Base-by-base conservation (phyloP, 2,329 filamentous ascomycete species). In the Cylindrodendrum hubeiense region DNA sequence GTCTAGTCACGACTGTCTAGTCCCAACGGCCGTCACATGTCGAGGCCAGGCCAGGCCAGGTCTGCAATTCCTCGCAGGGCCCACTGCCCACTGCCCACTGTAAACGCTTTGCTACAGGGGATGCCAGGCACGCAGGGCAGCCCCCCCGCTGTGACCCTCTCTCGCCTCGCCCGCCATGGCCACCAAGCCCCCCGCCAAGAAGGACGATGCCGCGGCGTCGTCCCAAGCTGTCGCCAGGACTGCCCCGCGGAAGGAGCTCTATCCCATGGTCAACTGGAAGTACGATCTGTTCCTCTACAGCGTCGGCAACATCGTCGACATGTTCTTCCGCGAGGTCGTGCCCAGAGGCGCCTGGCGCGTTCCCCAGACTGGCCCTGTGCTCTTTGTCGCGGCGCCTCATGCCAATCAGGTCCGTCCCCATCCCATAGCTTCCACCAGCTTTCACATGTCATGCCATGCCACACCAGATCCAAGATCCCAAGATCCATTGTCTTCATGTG, bases 301-400 rank as follows among this genome's bases (percentile, higher is more conserved):
- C 52, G 91, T 94, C 77, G 92, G 91, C 44, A 88, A 98, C 69
- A 86, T 98, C 56, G 90, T 97, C 70, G 96, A 99, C 80, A 90
- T 98, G 71, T 99, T 99, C 88, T 99, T 99, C 85, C 91, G 96
- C 72, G 96, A 99, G 81, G 94, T 99, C 17, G 95, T 98, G 78
- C 96, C 96, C 13, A 89, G 96, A 70, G 94, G 94, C 71, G 93
- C 95, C 68, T 99, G 96, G 94, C 95, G 95, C 80, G 93, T 99
- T 47, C 96, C 96, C 47, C 90, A 92, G 75, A 88, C 89, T 68
- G 96, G 95, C 0, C 95, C 96, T 1, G 89, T 99, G 68, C 93
- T 99, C 65, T 96, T 99, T 76, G 96, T 99, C 71, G 96, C 95
- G 47, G 96, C 95, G 59, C 96, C 96, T 71, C 96, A 99, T 85